Conservation (phyloP, 2,329 filamentous ascomycete species). For the Sarocladium brachiariae region DNA sequence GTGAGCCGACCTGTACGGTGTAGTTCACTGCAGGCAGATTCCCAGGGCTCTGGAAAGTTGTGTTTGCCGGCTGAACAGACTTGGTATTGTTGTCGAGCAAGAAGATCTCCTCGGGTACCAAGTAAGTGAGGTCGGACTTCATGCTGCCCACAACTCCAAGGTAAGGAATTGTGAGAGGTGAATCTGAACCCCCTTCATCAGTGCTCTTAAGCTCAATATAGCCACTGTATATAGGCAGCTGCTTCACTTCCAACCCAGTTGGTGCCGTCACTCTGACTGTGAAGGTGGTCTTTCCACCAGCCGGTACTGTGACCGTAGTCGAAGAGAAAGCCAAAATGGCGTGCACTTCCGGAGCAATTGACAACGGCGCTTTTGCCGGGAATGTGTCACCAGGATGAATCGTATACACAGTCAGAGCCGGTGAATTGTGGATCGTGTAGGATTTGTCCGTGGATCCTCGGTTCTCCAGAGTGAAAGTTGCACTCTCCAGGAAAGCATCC, state of each 20-base stretch:
- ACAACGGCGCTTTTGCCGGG: neutral
- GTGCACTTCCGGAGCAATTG: neutral
- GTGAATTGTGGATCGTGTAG: constrained; percentile 43
- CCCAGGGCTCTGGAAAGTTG: neutral
- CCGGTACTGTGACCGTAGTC: neutral
- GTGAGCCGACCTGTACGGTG: neutral
- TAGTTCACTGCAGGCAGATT: neutral
- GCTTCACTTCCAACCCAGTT: neutral
- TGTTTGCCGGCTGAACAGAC: neutral
- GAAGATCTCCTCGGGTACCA: neutral
- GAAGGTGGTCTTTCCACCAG: neutral
- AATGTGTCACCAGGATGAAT: neutral
- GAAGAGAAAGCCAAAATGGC: neutral
- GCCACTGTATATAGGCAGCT: neutral
- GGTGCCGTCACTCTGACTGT: neutral
- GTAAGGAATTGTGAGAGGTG: neutral
- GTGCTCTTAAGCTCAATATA: neutral
- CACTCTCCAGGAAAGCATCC: constrained; percentile 41
- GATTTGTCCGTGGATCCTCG: constrained; percentile 38
- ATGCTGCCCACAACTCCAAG: neutral
- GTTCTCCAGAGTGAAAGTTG: constrained; percentile 51
- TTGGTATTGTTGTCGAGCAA: neutral
- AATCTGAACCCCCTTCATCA: neutral
- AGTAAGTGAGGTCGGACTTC: neutral
- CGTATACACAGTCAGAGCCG: neutral